Base-by-base conservation (phyloP, 2,329 filamentous ascomycete genomes). In the Alternaria ventricosa region DNA sequence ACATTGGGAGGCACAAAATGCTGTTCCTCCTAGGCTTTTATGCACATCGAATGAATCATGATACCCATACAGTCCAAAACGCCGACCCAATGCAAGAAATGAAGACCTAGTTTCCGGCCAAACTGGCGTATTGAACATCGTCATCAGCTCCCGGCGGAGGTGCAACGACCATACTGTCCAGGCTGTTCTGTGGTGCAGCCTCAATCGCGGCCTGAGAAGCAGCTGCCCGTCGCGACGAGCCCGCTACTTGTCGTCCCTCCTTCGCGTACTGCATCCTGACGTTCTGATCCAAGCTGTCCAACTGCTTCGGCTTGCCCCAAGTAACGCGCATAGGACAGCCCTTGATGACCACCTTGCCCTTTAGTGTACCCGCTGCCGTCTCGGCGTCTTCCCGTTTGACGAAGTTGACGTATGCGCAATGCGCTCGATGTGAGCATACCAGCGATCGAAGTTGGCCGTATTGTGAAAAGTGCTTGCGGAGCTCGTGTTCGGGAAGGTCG, bases 321-420 rank as follows among this genome's bases (percentile, higher is more conserved):
- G 94, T 90, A 18, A 99, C 89, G 30, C 95, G 86, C 64, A 99
- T 81, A 0, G 96, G 96, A 72, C 95, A 97, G 4, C 96, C 96
- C 36, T 94, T 90, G 72, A 99, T 92, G 7, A 98, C 88, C 0
- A 94, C 93, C 65, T 91, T 92, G 6, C 96, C 96, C 79, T 97
- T 91, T 71, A 93, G 95, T 20, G 92, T 88, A 33, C 89, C 88
- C 0, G 96, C 93, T 0, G 96, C 96, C 62, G 87, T 89, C 81
- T 99, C 96, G 0, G 96, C 96, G 1, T 88, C 91, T 65, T 93
- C 89, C 61, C 96, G 88, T 4, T 91, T 92, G 71, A 94, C 89
- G 78, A 93, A 99, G 82, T 99, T 99, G 82, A 99, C 86, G 77
- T 98, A 99, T 1, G 96, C 96, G 79, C 94, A 98, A 77, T 98